These are phyloP conservation scores for Setaria italica DNA, from an alignment of 202 grass and related monocot species.

Conservation along the genomic window DNA sequence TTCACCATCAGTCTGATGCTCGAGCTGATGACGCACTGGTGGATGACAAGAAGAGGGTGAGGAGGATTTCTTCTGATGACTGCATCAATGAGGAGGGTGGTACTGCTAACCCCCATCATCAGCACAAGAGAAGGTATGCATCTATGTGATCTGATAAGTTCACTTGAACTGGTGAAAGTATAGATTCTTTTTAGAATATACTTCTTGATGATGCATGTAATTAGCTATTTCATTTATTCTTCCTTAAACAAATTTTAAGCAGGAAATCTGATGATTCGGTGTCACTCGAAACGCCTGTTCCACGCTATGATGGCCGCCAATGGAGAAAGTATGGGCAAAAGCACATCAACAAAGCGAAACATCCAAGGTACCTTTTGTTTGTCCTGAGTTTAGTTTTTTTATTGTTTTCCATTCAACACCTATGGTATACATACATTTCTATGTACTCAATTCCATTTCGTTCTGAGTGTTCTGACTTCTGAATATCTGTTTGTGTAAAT, in stretches of 20 bases:
- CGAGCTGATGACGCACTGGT: not conserved
- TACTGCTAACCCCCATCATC: constrained; percentile 10
- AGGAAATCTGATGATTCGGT: constrained; percentile 39
- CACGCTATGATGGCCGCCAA: constrained; percentile 59
- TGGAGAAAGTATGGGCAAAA: constrained; percentile 88
- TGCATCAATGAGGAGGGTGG: not conserved
- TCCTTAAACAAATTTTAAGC: not conserved
- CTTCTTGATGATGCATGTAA: not conserved
- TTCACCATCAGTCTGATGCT: not conserved
- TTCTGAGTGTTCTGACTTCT: too few relatives aligned
- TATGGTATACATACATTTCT: not conserved
- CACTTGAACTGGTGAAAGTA: not conserved
- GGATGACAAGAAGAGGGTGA: constrained; percentile 46
- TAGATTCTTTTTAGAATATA: not conserved
- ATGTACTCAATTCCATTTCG: too few relatives aligned
- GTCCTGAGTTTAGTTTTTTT: not conserved
- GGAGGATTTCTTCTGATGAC: not conserved
- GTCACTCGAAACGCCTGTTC: constrained; percentile 50
- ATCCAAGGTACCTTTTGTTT: constrained; percentile 50
- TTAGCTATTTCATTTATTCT: not conserved
- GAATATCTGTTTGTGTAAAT: not conserved
- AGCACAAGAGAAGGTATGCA: constrained; percentile 47
- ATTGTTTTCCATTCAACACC: not conserved
- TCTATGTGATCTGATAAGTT: not conserved
- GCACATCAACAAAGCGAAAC: constrained; percentile 52